phyloP scores from a whole-genome alignment of 768 basidiomycete genomes.

The Podaxis mareebaensis region DNA sequence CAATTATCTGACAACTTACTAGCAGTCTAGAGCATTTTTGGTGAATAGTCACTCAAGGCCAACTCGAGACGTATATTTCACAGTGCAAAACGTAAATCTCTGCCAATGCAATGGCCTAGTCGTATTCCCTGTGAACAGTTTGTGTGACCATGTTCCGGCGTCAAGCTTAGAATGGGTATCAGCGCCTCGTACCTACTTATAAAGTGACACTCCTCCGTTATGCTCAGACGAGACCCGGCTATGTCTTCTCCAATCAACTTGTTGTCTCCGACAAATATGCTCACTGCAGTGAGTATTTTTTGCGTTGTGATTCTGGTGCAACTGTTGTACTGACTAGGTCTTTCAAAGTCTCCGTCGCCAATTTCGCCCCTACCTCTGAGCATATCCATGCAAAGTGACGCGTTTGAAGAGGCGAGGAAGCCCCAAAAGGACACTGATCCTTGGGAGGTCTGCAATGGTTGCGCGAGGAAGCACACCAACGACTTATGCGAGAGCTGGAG shows the following conservation, averaged over 20 bases:
- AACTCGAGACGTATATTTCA: no score
- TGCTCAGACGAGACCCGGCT: not conserved
- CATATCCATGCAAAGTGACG: not conserved
- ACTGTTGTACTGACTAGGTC: not conserved
- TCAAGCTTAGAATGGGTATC: not conserved
- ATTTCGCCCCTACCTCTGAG: not conserved
- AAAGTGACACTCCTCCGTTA: not conserved
- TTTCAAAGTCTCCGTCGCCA: not conserved
- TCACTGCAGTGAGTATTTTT: not conserved
- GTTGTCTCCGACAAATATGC: not conserved
- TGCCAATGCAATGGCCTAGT: no score
- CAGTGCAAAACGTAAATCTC: no score
- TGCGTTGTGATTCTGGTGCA: not conserved
- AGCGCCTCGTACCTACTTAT: not conserved
- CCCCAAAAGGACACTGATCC: not conserved
- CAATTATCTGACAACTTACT: no score
- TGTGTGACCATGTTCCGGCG: not conserved
- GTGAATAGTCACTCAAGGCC: no score
- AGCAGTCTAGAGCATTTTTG: no score
- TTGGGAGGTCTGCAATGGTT: constrained; percentile 14
- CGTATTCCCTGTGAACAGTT: not conserved
- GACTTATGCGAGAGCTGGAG: constrained; percentile 15
- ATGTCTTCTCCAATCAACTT: not conserved
- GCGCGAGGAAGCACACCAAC: constrained; percentile 12
- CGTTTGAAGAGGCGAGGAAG: not conserved